A percentile compares a stretch with the other conserved stretches of the same genome.
Evolutionary conservation across 1,284 basidiomycete genomes (phyloP).

Genomic region (Wallemia ichthyophaga): DNA sequence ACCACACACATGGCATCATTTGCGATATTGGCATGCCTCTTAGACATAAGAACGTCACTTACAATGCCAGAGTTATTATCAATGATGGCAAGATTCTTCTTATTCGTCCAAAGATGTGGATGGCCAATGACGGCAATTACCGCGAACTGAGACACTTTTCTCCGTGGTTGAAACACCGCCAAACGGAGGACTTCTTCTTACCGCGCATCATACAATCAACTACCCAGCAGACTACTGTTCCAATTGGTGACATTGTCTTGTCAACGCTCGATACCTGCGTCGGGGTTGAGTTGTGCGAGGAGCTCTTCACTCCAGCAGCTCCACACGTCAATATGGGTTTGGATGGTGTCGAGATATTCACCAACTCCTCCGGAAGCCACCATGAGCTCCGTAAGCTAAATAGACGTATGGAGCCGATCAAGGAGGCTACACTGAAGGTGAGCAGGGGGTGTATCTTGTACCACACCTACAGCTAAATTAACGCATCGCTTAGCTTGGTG

Average conservation of each 20-base stretch:
- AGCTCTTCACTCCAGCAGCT: conserved; percentile 72
- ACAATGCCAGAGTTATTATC: conserved; percentile 80
- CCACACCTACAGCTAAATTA: too few species aligned
- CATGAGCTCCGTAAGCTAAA: conserved; percentile 88
- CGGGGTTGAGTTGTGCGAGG: conserved; percentile 86
- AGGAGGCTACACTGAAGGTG: conserved; percentile 83
- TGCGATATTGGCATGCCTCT: conserved; percentile 93
- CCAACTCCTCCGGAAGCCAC: conserved; percentile 88
- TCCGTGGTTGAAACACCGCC: conserved; percentile 64
- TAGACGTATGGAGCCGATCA: conserved; percentile 71
- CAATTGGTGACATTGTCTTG: conserved; percentile 81
- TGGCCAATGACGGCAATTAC: conserved; percentile 96
- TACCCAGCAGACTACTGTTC: conserved; percentile 40
- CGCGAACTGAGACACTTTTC: conserved; percentile 87
- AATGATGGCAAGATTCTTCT: conserved; percentile 58
- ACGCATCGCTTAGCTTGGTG: conserved; percentile 84
- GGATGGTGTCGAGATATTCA: conserved; percentile 94
- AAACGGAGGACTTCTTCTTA: conserved; percentile 65
- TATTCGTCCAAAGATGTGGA: conserved; percentile 97
- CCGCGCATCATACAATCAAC: conserved; percentile 58
- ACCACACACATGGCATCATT: conserved; percentile 43
- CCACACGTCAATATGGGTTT: conserved; percentile 91
- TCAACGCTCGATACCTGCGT: conserved; percentile 84
- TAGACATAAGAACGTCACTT: conserved; percentile 83
- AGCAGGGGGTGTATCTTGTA: not conserved